Evolutionary conservation across 2,329 filamentous ascomycete genomes (phyloP).

Genomic region (Dactylella cylindrospora): DNA sequence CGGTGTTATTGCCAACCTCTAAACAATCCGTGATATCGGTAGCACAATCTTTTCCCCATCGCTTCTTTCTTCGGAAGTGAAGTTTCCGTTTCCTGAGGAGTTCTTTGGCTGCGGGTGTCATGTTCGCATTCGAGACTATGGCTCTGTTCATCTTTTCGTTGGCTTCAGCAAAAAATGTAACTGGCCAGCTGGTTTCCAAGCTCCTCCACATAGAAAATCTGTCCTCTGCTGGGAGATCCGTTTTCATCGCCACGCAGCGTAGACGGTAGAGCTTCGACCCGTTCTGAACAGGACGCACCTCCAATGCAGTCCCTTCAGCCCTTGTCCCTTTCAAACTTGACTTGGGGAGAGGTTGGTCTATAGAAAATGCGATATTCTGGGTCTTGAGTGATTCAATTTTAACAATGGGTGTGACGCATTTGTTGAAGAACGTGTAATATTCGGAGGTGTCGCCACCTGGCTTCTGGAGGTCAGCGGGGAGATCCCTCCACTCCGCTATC

Average conservation of each 20-base stretch:
- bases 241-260: conserved; percentile 60
- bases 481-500: conserved; percentile 28
- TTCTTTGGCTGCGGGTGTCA: conserved; percentile 57
- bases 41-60: conserved; percentile 74
- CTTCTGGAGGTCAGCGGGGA: conserved; percentile 26
- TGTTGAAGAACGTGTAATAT: conserved; percentile 33
- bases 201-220: conserved; percentile 48
- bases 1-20: conserved; percentile 61
- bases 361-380: conserved; percentile 16
- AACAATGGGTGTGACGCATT: conserved; percentile 18
- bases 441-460: conserved; percentile 19
- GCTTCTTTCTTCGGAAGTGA: conserved; percentile 64
- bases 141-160: conserved; percentile 55
- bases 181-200: conserved; percentile 62
- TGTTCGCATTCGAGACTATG: conserved; percentile 2
- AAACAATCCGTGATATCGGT: conserved; percentile 70
- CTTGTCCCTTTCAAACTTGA: conserved; percentile 12
- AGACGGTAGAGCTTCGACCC: conserved; percentile 60
- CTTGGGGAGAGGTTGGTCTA: conserved; percentile 13
- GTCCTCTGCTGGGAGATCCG: conserved; percentile 48
- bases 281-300: conserved; percentile 13
- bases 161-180: conserved; percentile 69
- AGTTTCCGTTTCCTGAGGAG: conserved; percentile 64
- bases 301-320: conserved; percentile 12
- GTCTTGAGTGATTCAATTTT: conserved; percentile 14